These are phyloP conservation scores for Litchi chinensis DNA, from an alignment of 345 rosid genomes.

Conservation along the genomic window DNA sequence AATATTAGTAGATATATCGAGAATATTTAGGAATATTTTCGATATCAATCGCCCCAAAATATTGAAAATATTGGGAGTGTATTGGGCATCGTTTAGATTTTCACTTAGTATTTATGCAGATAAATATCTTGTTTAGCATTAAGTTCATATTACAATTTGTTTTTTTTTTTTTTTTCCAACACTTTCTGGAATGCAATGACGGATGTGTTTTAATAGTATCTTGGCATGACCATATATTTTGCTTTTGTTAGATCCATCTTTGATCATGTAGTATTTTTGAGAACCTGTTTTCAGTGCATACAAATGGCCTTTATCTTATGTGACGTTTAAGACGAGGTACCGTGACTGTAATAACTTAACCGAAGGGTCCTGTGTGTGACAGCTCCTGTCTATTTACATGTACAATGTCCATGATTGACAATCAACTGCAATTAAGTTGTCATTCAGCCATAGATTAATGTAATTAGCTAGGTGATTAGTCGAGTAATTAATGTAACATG, in stretches of 20 bases:
- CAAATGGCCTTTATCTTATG: not conserved
- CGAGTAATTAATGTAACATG: no score
- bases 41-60: no score
- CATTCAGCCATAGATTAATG: no score
- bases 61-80: no score
- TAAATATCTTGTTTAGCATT: no score
- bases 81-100: no score
- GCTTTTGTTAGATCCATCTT: not conserved
- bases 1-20: no score
- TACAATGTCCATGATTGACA: not conserved
- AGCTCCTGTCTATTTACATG: not conserved
- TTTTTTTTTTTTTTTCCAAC: not conserved
- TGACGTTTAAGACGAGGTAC: not conserved
- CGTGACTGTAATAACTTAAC: not conserved
- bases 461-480: no score
- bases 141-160: not conserved
- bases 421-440: no score
- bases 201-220: not conserved
- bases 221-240: not conserved
- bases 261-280: not conserved
- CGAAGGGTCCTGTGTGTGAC: not conserved
- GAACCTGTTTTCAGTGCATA: not conserved
- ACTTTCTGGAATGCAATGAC: not conserved
- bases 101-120: no score
- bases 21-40: no score